Base-by-base conservation (phyloP, 495 filamentous ascomycete species). In the Daldinia concentrica region DNA sequence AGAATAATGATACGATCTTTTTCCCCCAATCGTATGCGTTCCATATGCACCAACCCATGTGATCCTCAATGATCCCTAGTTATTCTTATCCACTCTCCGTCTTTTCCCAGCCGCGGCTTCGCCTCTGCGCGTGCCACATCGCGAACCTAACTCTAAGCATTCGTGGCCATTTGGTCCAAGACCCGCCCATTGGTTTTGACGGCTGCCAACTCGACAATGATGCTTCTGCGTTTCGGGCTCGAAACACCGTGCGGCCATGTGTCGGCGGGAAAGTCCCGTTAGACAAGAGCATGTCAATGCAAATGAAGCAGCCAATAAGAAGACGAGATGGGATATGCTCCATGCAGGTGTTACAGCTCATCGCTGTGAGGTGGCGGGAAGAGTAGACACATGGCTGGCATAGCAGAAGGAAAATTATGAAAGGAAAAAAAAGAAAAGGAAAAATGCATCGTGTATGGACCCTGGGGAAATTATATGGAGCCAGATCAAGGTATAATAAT, bases 241-340 rank as follows among this genome's bases (percentile, higher is more conserved):
- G 15, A 41, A 22, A 57, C 24, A 58, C 58, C 66, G 52, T 58
- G 54, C 36, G 54, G 36, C 67, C 67, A 55, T 60, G 48, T 64
- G 60, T 57, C 29, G 27, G 26, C 30, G 30, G 62, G 45, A 52
- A 26, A 56, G 43, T 8, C 41, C 55, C 54, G 54, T 64, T 32
- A 57, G 22, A 61, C 19, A 45, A 62, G 62, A 54, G 52, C 34
- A 61, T 29, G 66, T 63, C 41, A 41, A 50, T 34, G 32, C 60
- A 55, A 69, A 48, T 59, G 60, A 60, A 52, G 34, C 57, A 29
- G 36, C 57, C 57, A 60, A 60, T 60, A 19, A 45, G 24, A 41
- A 39, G 12, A 6, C 15, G 15, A 29, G 36, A n/a, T 5, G 14
- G 7, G 6, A 17, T 14, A 41, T 34, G 56, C 56, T 34, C 5